phyloP scores from a whole-genome alignment of 2,329 filamentous ascomycete species.

The Aspergillus vadensis region DNA sequence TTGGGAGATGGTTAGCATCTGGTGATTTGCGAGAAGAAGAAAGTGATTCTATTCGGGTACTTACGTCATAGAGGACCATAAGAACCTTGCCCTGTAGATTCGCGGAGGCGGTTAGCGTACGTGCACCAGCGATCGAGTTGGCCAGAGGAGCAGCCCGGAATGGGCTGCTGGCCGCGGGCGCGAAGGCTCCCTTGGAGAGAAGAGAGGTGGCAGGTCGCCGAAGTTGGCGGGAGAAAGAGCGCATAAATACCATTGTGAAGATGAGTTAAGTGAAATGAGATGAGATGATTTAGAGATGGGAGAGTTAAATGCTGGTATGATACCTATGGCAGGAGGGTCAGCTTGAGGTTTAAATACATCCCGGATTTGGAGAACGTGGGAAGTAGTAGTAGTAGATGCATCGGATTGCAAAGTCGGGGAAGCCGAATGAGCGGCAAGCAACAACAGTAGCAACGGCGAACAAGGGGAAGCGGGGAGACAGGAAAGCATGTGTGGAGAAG shows the following conservation, averaged over 20 bases:
- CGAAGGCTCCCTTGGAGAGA: constrained; percentile 47
- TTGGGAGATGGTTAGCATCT: constrained; percentile 11
- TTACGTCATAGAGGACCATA: constrained; percentile 87
- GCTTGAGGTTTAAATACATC: constrained; percentile 12
- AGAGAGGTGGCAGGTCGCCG: constrained; percentile 57
- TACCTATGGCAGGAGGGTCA: constrained; percentile 14
- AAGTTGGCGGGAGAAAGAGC: constrained; percentile 59
- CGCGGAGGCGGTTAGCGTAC: constrained; percentile 66
- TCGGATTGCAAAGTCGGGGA: constrained; percentile 6
- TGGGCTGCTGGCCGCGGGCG: constrained; percentile 30
- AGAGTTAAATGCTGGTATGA: background rate
- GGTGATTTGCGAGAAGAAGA: background rate
- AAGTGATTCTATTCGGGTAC: constrained; percentile 31
- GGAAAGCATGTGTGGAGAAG: constrained; percentile 2
- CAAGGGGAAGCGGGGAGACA: constrained; percentile 7
- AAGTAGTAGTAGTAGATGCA: background rate
- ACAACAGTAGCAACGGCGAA: constrained; percentile 2
- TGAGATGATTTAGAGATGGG: background rate
- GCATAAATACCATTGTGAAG: constrained; percentile 64
- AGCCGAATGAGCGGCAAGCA: constrained; percentile 1
- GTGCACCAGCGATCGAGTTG: constrained; percentile 53
- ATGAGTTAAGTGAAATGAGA: constrained; percentile 2
- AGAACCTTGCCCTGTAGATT: constrained; percentile 91
- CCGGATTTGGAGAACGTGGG: background rate
- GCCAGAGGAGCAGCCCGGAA: constrained; percentile 39